Evolutionary conservation across 768 basidiomycete species (phyloP).

Genomic region (Imleria badia): DNA sequence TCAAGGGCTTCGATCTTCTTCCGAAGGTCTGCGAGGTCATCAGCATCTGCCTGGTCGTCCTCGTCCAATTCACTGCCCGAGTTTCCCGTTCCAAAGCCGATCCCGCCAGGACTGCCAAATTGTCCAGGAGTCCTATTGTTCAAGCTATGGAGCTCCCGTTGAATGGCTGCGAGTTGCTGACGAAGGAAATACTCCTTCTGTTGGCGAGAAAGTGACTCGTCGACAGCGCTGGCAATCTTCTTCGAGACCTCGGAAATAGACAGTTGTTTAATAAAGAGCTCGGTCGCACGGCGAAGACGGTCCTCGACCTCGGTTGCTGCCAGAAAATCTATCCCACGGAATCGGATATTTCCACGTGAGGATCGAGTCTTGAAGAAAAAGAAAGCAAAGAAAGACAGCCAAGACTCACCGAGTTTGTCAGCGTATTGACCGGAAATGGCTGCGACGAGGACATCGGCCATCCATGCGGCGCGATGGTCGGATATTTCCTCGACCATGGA

Average conservation of each 20-base stretch:
- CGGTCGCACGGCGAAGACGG: slow-evolving; percentile 65
- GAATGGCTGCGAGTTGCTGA: slow-evolving; percentile 79
- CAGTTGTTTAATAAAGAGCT: slow-evolving; percentile 70
- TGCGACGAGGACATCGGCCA: slow-evolving; percentile 75
- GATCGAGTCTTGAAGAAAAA: background rate
- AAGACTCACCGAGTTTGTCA: slow-evolving; percentile 66
- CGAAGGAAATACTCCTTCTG: slow-evolving; percentile 87
- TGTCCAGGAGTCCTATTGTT: slow-evolving; percentile 34
- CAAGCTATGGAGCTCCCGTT: slow-evolving; percentile 68
- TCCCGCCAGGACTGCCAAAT: slow-evolving; percentile 7
- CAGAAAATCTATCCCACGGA: slow-evolving; percentile 49
- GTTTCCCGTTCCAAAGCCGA: slow-evolving; percentile 27
- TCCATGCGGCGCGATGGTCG: slow-evolving; percentile 62
- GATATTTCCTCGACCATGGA: slow-evolving; percentile 73
- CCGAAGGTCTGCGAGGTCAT: slow-evolving; percentile 72
- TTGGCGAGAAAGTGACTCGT: slow-evolving; percentile 82
- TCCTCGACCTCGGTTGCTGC: slow-evolving; percentile 57
- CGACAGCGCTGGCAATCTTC: slow-evolving; percentile 78
- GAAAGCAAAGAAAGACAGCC: background rate
- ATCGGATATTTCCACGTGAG: background rate
- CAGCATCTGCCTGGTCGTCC: slow-evolving; percentile 77
- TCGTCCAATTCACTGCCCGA: slow-evolving; percentile 60
- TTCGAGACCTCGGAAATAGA: slow-evolving; percentile 80
- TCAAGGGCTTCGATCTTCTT: slow-evolving; percentile 74
- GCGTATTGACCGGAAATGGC: slow-evolving; percentile 55